These are phyloP conservation scores for Papilionanthe hybrid DNA, from an alignment of 116 monocot genomes.

Conservation along the genomic window DNA sequence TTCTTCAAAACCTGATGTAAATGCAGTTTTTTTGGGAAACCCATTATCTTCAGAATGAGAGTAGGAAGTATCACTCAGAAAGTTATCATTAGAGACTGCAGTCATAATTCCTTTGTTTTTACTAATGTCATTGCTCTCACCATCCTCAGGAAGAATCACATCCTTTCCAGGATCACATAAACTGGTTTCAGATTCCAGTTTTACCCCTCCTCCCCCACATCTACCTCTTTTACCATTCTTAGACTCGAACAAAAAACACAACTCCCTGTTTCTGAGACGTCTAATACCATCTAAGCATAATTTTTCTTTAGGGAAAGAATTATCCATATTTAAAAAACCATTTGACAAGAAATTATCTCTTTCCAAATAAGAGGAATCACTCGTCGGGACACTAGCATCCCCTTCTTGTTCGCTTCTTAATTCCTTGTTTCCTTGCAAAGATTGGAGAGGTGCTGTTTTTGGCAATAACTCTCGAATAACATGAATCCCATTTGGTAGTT, in stretches of 20 bases:
- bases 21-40: conserved; percentile 15
- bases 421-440: conserved; percentile 5
- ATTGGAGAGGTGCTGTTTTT: conserved; percentile 13
- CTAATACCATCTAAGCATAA: conserved; percentile 13
- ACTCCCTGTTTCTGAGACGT: neutral
- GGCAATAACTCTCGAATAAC: conserved; percentile 6
- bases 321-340: conserved; percentile 12
- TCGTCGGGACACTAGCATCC: conserved; percentile 11
- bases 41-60: conserved; percentile 16
- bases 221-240: conserved; percentile 13
- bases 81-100: conserved; percentile 11
- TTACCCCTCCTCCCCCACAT: conserved; percentile 3
- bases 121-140: neutral
- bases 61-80: conserved; percentile 16
- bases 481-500: conserved; percentile 11
- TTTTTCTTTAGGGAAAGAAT: conserved; percentile 14
- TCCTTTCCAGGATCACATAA: conserved; percentile 12
- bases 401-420: conserved; percentile 12
- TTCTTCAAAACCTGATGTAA: conserved; percentile 22
- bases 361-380: conserved; percentile 12
- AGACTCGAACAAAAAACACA: conserved; percentile 5
- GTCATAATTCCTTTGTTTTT: conserved; percentile 13
- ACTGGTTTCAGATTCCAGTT: conserved; percentile 8
- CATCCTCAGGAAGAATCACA: conserved; percentile 9
- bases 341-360: conserved; percentile 9